Conservation (phyloP, 2,329 filamentous ascomycete genomes). For the Sporothrix humicola region DNA sequence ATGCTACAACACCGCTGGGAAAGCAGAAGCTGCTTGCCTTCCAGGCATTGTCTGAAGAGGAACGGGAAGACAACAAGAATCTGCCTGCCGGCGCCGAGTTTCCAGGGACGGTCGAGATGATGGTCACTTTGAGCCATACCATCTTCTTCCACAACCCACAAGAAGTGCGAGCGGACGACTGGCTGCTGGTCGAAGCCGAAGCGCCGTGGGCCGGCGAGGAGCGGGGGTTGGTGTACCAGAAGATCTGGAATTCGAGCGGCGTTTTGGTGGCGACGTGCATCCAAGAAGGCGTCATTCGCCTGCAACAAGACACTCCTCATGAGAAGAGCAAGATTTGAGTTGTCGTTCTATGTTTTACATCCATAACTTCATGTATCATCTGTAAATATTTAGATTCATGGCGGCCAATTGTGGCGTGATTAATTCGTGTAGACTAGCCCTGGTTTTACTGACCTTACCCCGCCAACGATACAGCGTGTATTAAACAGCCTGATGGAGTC, state of each 20-base stretch:
- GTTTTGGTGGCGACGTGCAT: constrained; percentile 76
- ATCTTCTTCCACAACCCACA: constrained; percentile 70
- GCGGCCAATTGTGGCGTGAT: no score
- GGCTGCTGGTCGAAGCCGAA: constrained; percentile 81
- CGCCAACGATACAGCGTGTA: neutral
- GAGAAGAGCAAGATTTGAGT: constrained; percentile 26
- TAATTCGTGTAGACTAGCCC: no score
- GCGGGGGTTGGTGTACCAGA: constrained; percentile 75
- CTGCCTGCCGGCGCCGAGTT: no score
- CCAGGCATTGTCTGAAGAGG: constrained; percentile 20
- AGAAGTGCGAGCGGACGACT: constrained; percentile 66
- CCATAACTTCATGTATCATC: no score
- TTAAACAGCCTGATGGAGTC: neutral
- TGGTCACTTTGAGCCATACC: constrained; percentile 78
- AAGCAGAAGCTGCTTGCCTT: constrained; percentile 1
- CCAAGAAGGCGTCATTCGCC: constrained; percentile 65
- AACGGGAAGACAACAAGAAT: constrained; percentile 25
- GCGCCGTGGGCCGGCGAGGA: constrained; percentile 80
- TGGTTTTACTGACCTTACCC: neutral
- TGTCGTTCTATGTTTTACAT: no score
- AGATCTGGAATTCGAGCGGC: constrained; percentile 73
- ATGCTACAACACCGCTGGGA: neutral
- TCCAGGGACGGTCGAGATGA: constrained; percentile 67
- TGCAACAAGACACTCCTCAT: constrained; percentile 1
- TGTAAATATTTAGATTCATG: no score